Base-by-base conservation (phyloP, 495 filamentous ascomycete genomes). In the Trichoderma gamsii region DNA sequence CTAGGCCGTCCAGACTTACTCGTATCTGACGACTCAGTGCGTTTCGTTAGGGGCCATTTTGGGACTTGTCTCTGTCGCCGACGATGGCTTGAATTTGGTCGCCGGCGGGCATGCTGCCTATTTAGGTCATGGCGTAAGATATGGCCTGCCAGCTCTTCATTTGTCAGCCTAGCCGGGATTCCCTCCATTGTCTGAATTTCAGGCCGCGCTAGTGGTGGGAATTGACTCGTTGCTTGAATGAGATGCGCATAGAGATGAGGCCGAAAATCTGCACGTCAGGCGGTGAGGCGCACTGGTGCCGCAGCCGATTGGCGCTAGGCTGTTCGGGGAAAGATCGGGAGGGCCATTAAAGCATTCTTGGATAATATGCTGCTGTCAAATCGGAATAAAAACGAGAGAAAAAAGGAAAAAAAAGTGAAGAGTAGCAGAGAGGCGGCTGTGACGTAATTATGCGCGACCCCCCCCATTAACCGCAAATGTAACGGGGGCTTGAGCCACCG, bases 181-280 rank as follows among this genome's bases (percentile, higher is more conserved):
- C 56, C 56, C 27, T 29, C 27, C 23, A 32, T 32, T 61, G 56
- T 61, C 56, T 61, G 9, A 25, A 61, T 61, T 32, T n/a, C 23
- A 12, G 9, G 56, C 56, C 27, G 27, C 56, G 56, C 56, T 61
- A 61, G 56, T 61, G 23, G 56, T 29, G 56, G 27, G 56, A 32
- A 61, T 61, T 61, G 56, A 61, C 56, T 61, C 56, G 56, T 32
- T 61, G 56, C 56, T 61, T 25, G 56, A 52, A 32, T 32, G 32
- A 61, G 56, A 61, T 61, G 56, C 25, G 35, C 25, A 32, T 2
- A 61, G 56, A 61, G 23, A 32, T 27, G 56, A 61, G 56, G 21
- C 56, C 56, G 27, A 52, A 52, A 52, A 52, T 52, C 49, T 61
- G 56, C 56, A 61, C 56, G 56, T 61, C 56, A 61, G 56, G 56